Evolutionary conservation across 2,329 filamentous ascomycete genomes (phyloP), one percentile per base, ranked within the genome.

Genomic region (Aspergillus costaricaensis): DNA sequence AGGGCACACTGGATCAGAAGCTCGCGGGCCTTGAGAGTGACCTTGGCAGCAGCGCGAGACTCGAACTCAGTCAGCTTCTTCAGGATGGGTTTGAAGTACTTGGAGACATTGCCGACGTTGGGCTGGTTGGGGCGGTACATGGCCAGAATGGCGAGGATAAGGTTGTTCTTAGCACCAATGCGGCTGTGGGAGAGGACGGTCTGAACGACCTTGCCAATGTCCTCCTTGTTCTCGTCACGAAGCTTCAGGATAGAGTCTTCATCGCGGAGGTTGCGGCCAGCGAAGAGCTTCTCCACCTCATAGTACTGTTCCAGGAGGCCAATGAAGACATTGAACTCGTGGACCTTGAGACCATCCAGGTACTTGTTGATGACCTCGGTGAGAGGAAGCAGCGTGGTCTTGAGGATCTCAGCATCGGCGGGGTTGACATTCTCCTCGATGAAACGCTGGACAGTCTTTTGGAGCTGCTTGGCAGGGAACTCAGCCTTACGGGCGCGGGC

Each of bases 1-100:
- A 99, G 86, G 57, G 95, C 93, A 75, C 92, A 97, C 79, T 98
- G 95, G 65, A 99, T 99, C 71, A 99, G 88, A 55, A 98, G 89
- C 81, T 99, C 95, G 74, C 95, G 91, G 49, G 95, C 94, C 84
- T 99, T 99, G 67, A 99, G 85, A 0, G 94, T 92, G 44, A 99
- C 94, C 87, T 98, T 99, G 67, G 94, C 91, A 10, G 94, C 95
- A 73, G 82, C 87, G 80, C 80, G 91, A 10, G 89, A 92, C 79
- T 96, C 92, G 14, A 99, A 86, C 76, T 99, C 95, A 0, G 95
- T 93, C 67, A 99, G 84, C 78, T 90, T 90, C 74, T 90, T 90
- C 25, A 99, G 85, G 17, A 90, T 85, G 3, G 89, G 86, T 69
- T 92, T 90, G 77, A 99, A 88, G 78, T 93, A 87, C 77, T 96